Evolutionary conservation across 441 rosid genomes (phyloP).

Genomic region (Erysimum cheiri): DNA sequence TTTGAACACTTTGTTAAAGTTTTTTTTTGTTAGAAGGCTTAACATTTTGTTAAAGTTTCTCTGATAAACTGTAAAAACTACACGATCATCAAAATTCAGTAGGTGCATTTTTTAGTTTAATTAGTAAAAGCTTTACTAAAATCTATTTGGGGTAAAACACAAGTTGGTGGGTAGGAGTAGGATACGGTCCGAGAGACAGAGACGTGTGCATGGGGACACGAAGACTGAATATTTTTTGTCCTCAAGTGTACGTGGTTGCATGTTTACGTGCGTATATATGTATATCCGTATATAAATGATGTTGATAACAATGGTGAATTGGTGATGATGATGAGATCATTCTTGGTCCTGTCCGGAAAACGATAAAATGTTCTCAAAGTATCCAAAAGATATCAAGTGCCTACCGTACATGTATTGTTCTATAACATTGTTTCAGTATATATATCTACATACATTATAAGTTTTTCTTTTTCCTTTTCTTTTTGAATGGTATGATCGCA

Average conservation of each 20-base stretch:
- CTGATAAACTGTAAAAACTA: neutral
- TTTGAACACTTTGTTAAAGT: neutral
- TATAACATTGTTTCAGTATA: neutral
- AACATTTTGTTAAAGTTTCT: conserved; percentile 2
- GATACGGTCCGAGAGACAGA: conserved; percentile 43
- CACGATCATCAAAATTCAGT: conserved; percentile 9
- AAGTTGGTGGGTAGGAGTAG: conserved; percentile 39
- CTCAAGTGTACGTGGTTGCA: conserved; percentile 42
- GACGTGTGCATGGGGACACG: conserved; percentile 48
- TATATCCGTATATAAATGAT: conserved; percentile 27
- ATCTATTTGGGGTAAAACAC: conserved; percentile 30
- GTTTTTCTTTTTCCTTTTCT: neutral
- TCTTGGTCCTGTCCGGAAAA: conserved; percentile 37
- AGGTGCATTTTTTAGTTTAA: neutral
- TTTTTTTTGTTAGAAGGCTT: no score
- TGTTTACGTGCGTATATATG: conserved; percentile 37
- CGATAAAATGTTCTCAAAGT: conserved; percentile 32
- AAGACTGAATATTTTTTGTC: conserved; percentile 42
- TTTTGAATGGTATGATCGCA: conserved; percentile 27
- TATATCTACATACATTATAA: neutral
- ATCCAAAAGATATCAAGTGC: conserved; percentile 23
- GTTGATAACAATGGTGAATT: conserved; percentile 2
- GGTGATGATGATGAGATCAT: conserved; percentile 34
- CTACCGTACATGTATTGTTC: conserved; percentile 26
- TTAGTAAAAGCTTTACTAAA: neutral